Conservation (phyloP, 495 filamentous ascomycete genomes). For the Parmelia sp. region DNA sequence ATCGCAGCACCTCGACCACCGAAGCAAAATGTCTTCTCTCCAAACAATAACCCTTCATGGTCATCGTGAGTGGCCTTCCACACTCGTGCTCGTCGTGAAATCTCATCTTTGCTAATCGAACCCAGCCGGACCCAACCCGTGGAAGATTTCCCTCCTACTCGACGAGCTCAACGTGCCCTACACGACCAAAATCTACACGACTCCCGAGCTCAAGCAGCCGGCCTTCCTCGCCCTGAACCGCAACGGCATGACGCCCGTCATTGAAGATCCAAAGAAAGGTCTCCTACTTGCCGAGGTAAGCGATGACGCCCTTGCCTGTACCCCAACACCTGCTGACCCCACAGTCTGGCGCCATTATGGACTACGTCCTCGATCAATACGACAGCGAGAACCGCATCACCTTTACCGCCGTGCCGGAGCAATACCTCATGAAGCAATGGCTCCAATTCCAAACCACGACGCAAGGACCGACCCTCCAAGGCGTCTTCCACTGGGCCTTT, state of each 20-base stretch:
- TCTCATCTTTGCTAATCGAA: neutral
- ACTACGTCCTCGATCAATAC: conserved; percentile 56
- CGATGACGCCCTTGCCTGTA: neutral
- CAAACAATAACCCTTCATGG: conserved; percentile 10
- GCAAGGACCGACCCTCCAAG: conserved; percentile 34
- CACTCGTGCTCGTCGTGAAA: too few species aligned
- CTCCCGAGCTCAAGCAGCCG: conserved; percentile 45
- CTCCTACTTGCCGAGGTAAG: conserved; percentile 26
- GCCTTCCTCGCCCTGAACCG: conserved; percentile 50
- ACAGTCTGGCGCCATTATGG: conserved; percentile 57
- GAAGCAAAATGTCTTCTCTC: conserved; percentile 1
- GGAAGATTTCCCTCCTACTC: conserved; percentile 50
- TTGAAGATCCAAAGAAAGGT: conserved; percentile 53
- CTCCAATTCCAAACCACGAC: conserved; percentile 41
- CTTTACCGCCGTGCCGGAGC: conserved; percentile 36
- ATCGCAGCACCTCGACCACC: neutral
- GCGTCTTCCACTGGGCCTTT: conserved; percentile 10
- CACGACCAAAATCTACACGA: conserved; percentile 30
- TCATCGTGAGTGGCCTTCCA: conserved; percentile 2
- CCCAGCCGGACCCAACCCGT: conserved; percentile 37
- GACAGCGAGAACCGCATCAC: conserved; percentile 38
- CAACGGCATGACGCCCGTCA: conserved; percentile 55
- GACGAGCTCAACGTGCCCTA: conserved; percentile 31
- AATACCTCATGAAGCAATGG: conserved; percentile 36
- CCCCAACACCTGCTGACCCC: conserved; percentile 29